A percentile compares a stretch with the other conserved stretches of the same genome.
Conservation (phyloP, 352 stramenopile genomes). For the Pythium aquatile region DNA sequence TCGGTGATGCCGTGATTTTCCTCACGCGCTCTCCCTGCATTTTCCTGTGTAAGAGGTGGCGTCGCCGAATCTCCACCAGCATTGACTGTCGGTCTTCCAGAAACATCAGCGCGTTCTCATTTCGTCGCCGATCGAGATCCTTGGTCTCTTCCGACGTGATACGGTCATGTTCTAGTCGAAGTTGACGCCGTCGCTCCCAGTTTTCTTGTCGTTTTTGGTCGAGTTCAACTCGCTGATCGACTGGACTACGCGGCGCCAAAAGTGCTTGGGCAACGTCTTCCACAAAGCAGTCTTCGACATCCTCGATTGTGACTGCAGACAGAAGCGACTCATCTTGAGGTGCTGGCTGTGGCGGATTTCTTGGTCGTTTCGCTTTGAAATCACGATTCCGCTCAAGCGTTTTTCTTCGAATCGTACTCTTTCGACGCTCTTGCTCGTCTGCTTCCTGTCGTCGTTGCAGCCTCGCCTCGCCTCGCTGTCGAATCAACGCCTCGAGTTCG, state of each 20-base stretch:
- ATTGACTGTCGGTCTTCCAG: conserved; percentile 37
- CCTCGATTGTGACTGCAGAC: neutral
- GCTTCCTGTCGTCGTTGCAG: conserved; percentile 20
- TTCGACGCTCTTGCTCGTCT: conserved; percentile 3
- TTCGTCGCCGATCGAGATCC: conserved; percentile 33
- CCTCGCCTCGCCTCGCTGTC: conserved; percentile 14
- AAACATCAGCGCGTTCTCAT: conserved; percentile 54
- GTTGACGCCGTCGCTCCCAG: conserved; percentile 9
- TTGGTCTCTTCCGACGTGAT: conserved; percentile 13
- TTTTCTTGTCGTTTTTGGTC: conserved; percentile 29
- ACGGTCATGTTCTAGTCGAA: conserved; percentile 19
- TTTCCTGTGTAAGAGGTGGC: conserved; percentile 1
- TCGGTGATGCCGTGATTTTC: conserved; percentile 30
- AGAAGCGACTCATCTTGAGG: neutral
- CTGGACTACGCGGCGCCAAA: conserved; percentile 1
- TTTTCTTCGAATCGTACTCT: conserved; percentile 27
- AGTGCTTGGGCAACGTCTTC: neutral
- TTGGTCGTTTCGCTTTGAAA: conserved; percentile 17
- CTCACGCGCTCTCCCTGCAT: conserved; percentile 29
- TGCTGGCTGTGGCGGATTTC: neutral
- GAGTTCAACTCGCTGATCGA: conserved; percentile 16
- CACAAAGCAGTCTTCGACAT: neutral
- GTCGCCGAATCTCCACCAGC: conserved; percentile 26
- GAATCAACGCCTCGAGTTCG: conserved; percentile 22
- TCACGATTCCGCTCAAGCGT: conserved; percentile 24